Evolutionary conservation across 495 filamentous ascomycete species (phyloP).

Genomic region (Rusavskia elegans): DNA sequence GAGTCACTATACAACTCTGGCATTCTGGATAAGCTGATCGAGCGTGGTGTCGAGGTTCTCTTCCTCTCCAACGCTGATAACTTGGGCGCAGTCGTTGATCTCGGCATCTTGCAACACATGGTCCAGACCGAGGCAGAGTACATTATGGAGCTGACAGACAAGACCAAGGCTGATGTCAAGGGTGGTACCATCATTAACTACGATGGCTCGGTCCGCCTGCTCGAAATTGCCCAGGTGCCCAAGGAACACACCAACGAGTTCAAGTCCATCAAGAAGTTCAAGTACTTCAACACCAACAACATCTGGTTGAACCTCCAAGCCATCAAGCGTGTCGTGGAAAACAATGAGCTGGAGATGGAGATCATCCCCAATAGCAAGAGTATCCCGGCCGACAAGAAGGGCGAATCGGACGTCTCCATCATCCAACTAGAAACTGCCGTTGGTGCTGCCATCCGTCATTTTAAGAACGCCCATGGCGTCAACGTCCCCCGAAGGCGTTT

Average conservation of each 20-base stretch:
- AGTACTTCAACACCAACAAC: conserved; percentile 99
- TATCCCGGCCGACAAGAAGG: conserved; percentile 97
- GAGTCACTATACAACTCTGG: conserved; percentile 99
- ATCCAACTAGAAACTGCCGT: conserved; percentile 98
- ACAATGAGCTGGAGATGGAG: conserved; percentile 97
- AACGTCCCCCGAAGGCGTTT: conserved; percentile 96
- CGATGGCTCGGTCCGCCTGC: conserved; percentile 84
- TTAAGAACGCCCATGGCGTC: conserved; percentile 96
- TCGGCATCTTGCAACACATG: conserved; percentile 98
- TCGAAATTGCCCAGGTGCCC: conserved; percentile 99
- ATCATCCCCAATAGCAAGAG: conserved; percentile 99
- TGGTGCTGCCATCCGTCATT: conserved; percentile 96
- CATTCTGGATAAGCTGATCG: conserved; percentile 88
- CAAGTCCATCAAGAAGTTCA: conserved; percentile 99
- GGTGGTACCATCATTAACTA: conserved; percentile 99
- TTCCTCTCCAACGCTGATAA: conserved; percentile 99
- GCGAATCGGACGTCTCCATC: conserved; percentile 93
- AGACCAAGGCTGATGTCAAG: conserved; percentile 99
- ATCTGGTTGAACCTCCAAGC: conserved; percentile 98
- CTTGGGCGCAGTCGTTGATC: conserved; percentile 91
- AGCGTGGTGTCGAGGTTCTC: conserved; percentile 88
- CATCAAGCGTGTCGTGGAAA: conserved; percentile 97
- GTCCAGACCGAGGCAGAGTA: conserved; percentile 89
- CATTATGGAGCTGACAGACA: conserved; percentile 99
- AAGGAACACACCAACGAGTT: conserved; percentile 99